phyloP scores from a whole-genome alignment of 2,329 filamentous ascomycete genomes.

The Pseudogymnoascus sp. region DNA sequence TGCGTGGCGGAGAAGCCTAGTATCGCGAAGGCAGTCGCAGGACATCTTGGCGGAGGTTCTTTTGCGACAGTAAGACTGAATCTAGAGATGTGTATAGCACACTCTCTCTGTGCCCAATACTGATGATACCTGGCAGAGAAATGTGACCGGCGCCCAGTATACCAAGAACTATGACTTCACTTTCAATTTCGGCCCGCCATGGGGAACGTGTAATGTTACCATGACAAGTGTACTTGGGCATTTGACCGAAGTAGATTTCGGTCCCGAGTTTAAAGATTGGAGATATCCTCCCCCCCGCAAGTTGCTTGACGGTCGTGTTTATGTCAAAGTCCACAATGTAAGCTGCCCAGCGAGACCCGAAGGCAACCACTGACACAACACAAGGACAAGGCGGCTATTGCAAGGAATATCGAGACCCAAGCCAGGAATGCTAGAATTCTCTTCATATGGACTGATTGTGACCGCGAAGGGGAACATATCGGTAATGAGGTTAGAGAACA shows the following conservation, averaged over 20 bases:
- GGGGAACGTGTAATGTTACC: slow-evolving; percentile 76
- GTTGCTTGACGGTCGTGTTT: slow-evolving; percentile 75
- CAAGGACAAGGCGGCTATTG: slow-evolving; percentile 73
- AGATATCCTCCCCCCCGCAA: slow-evolving; percentile 67
- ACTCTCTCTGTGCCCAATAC: not conserved
- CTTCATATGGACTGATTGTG: slow-evolving; percentile 98
- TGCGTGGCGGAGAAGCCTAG: slow-evolving; percentile 87
- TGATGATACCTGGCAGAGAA: slow-evolving; percentile 18
- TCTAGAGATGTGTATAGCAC: not conserved
- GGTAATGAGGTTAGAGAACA: slow-evolving; percentile 83
- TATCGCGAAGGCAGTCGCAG: slow-evolving; percentile 89
- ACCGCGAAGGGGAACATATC: slow-evolving; percentile 95
- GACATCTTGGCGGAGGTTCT: slow-evolving; percentile 74
- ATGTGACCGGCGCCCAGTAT: slow-evolving; percentile 44
- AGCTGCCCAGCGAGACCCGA: slow-evolving; percentile 17
- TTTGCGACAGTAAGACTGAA: slow-evolving; percentile 58
- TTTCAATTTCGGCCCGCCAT: slow-evolving; percentile 75
- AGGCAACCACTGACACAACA: slow-evolving; percentile 9
- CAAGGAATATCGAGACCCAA: slow-evolving; percentile 75
- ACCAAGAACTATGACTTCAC: slow-evolving; percentile 93
- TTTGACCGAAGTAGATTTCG: slow-evolving; percentile 75
- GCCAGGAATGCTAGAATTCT: slow-evolving; percentile 67
- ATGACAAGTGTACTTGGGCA: slow-evolving; percentile 95
- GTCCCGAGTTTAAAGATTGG: slow-evolving; percentile 70
- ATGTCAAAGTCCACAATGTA: slow-evolving; percentile 61